Base-by-base conservation (phyloP, 495 filamentous ascomycete genomes). In the Pyrenopolyporus hunteri region DNA sequence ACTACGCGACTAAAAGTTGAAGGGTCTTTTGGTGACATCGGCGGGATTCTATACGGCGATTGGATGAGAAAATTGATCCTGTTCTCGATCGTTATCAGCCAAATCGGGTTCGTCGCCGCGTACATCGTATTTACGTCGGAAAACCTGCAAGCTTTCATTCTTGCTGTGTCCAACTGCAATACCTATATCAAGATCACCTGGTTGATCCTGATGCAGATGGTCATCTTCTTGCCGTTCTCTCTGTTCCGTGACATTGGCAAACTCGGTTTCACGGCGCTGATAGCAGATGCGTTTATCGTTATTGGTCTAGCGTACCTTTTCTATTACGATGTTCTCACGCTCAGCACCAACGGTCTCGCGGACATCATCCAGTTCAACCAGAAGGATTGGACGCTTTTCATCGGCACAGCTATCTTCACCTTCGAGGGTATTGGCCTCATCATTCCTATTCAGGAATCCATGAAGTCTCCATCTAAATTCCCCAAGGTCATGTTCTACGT, bases 351-450 rank as follows among this genome's bases (percentile, higher is more conserved):
- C 36, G 93, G 93, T 6, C 72, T 95, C 9, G 80, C 91, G 0
- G 94, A 98, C 70, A 89, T 98, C 64, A 80, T 86, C 51, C 75
- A 85, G 56, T 97, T 98, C 80, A 98, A 98, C 76, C 74, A 85
- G 3, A 81, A 86, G 16, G 85, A 89, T 66, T 98, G 94, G 94
- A 96, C 93, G 0, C 84, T 98, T 28, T 97, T 98, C 73, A 97
- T 98, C 66, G 94, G 94, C 63, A 98, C 94, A 6, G 95, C 94
- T 14, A 97, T 98, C 64, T 98, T 98, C 78, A 98, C 94, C 4
- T 98, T 97, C 63, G 94, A 98, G 70, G 94, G 94, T 14, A 92
- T 98, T 62, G 94, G 94, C 14, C 83, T 98, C n/a, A 96, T 98
- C 74, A 97, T 98, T 54, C 94, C 94, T 2, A 98, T 98, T 54